Conservation (phyloP, 1,284 basidiomycete species). For the Malassezia globosa region DNA sequence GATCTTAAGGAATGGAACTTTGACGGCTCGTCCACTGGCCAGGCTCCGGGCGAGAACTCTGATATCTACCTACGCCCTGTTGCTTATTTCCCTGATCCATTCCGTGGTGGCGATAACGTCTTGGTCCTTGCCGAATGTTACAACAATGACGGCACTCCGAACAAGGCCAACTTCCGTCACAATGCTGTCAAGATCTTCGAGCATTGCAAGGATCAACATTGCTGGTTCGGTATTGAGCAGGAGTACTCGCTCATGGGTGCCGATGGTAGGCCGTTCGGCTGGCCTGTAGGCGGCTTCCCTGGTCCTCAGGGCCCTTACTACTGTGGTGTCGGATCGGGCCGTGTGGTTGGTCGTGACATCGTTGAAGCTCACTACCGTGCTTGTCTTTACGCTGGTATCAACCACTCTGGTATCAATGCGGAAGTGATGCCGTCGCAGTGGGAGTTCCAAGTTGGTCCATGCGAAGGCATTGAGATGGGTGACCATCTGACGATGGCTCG, state of each 20-base stretch:
- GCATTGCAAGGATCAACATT: conserved; percentile 49
- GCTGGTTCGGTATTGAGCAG: conserved; percentile 98
- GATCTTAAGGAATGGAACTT: conserved; percentile 96
- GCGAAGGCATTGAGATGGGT: conserved; percentile 93
- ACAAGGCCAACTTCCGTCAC: conserved; percentile 74
- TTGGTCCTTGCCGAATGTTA: conserved; percentile 67
- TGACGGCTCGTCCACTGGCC: conserved; percentile 63
- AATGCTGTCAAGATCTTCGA: conserved; percentile 41
- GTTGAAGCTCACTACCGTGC: conserved; percentile 96
- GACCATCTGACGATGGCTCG: conserved; percentile 55
- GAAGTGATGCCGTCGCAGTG: conserved; percentile 99
- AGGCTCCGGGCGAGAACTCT: conserved; percentile 68
- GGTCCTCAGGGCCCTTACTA: conserved; percentile 99
- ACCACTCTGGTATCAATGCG: conserved; percentile 98
- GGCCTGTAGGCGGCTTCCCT: conserved; percentile 86
- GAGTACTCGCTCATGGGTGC: conserved; percentile 96
- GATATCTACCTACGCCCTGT: conserved; percentile 96
- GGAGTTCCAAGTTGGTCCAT: conserved; percentile 99
- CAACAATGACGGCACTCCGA: conserved; percentile 97
- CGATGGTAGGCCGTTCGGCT: conserved; percentile 82
- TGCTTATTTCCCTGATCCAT: conserved; percentile 96
- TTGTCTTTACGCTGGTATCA: conserved; percentile 91
- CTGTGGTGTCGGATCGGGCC: conserved; percentile 97
- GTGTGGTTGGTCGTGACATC: conserved; percentile 95
- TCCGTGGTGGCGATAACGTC: conserved; percentile 75